Evolutionary conservation across 495 filamentous ascomycete genomes (phyloP).

Genomic region (Tuber umbilicatum): DNA sequence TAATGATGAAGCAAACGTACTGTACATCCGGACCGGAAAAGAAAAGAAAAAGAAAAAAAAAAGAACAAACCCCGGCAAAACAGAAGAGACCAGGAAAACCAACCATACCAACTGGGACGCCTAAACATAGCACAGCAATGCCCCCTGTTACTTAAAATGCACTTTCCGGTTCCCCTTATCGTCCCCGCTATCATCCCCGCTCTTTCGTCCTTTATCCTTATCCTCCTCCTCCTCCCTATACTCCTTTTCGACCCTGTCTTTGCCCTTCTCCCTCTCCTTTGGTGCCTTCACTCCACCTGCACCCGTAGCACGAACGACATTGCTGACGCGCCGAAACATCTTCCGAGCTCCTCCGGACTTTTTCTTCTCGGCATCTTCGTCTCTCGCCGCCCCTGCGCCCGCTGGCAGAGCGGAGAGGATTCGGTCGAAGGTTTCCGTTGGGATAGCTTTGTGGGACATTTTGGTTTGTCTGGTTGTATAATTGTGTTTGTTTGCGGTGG

Average conservation of each 20-base stretch:
- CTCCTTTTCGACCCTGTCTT: not conserved
- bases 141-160: not conserved
- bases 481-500: not conserved
- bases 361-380: not conserved
- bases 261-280: constrained; percentile 3
- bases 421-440: constrained; percentile 1
- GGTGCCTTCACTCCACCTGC: not conserved
- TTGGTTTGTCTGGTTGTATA: not conserved
- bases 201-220: not conserved
- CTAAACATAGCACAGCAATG: not conserved
- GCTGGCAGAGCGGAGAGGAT: not conserved
- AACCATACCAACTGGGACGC: not conserved
- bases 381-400: not conserved
- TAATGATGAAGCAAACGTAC: not conserved
- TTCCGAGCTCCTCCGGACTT: not conserved
- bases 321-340: not conserved
- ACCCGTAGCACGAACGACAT: not conserved
- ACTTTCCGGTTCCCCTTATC: not conserved
- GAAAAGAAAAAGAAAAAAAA: not conserved
- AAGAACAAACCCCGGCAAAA: not conserved
- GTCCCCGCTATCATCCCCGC: not conserved
- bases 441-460: constrained; percentile 1
- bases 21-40: not conserved
- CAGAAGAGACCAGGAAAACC: not conserved
- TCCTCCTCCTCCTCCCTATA: not conserved